Percentiles rank a stretch among this genome's conserved stretches.
Conservation (phyloP, 2,329 filamentous ascomycete species). For the Venturia aucupariae region DNA sequence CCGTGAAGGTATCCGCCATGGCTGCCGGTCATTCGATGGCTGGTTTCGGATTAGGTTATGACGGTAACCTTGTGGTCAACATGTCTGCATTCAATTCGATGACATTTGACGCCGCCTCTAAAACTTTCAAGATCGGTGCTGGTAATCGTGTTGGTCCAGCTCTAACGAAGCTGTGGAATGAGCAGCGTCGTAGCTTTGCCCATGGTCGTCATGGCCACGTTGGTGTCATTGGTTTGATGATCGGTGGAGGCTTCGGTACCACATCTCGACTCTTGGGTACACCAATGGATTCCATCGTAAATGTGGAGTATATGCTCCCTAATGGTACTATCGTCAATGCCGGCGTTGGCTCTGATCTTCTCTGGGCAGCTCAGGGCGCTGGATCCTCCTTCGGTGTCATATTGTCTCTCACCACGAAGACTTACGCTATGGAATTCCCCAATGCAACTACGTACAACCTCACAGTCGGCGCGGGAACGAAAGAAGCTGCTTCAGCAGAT, state of each 20-base stretch:
- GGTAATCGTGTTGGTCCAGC: constrained; percentile 40
- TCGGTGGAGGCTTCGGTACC: constrained; percentile 47
- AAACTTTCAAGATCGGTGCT: constrained; percentile 37
- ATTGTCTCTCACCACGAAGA: constrained; percentile 1
- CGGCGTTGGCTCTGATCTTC: constrained; percentile 43
- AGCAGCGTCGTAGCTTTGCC: not conserved
- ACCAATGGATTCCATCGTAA: constrained; percentile 46
- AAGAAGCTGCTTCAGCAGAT: not conserved
- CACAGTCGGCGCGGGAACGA: not conserved
- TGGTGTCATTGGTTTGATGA: constrained; percentile 46
- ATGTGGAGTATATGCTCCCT: constrained; percentile 48
- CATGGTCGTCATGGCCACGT: constrained; percentile 25
- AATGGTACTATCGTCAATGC: constrained; percentile 38
- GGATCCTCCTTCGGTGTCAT: constrained; percentile 50
- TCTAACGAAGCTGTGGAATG: constrained; percentile 25
- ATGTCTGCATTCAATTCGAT: constrained; percentile 38
- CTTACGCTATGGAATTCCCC: not conserved
- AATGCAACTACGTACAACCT: not conserved
- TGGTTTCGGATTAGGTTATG: constrained; percentile 40
- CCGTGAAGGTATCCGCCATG: constrained; percentile 43
- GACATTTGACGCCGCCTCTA: constrained; percentile 31
- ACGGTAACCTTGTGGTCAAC: constrained; percentile 41
- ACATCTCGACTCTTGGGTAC: constrained; percentile 51
- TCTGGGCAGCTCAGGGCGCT: constrained; percentile 49
- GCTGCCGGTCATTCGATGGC: constrained; percentile 58